These are phyloP conservation scores for Periconia digitata DNA, from an alignment of 2,329 filamentous ascomycete genomes.

Conservation along the genomic window DNA sequence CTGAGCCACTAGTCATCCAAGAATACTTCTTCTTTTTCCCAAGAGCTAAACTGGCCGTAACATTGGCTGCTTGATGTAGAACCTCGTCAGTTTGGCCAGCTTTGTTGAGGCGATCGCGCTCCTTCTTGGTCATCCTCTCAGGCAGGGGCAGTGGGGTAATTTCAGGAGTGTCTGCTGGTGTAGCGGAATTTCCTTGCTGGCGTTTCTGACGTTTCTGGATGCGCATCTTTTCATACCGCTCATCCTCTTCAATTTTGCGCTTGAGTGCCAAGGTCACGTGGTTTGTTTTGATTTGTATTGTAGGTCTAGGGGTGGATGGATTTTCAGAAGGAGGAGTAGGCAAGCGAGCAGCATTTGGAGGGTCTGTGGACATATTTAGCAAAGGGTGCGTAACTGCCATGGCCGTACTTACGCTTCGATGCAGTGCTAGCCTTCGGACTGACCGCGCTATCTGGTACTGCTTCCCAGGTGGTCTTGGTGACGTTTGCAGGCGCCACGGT, in stretches of 20 bases:
- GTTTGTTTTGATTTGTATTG: conserved; percentile 55
- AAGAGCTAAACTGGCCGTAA: conserved; percentile 77
- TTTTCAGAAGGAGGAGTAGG: conserved; percentile 52
- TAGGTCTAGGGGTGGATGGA: conserved; percentile 52
- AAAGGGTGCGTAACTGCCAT: background rate
- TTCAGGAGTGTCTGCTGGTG: conserved; percentile 28
- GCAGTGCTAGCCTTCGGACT: conserved; percentile 56
- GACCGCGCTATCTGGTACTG: conserved; percentile 52
- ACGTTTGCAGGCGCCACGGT: conserved; percentile 42
- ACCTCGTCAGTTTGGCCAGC: conserved; percentile 73
- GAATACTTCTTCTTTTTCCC: conserved; percentile 72
- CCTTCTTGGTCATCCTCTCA: conserved; percentile 77
- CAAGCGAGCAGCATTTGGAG: conserved; percentile 44
- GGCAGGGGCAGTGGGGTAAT: conserved; percentile 27
- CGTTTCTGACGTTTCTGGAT: conserved; percentile 49
- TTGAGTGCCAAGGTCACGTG: conserved; percentile 57
- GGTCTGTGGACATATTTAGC: conserved; percentile 17
- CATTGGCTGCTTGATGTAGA: conserved; percentile 81
- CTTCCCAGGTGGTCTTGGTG: conserved; percentile 44
- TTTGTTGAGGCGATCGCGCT: conserved; percentile 75
- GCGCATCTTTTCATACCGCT: conserved; percentile 70
- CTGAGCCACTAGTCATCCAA: conserved; percentile 68
- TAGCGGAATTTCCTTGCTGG: conserved; percentile 25
- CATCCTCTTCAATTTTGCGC: conserved; percentile 53
- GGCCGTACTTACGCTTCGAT: conserved; percentile 27